These are phyloP conservation scores for Pisolithus marmoratus DNA, from an alignment of 768 basidiomycete genomes.

Conservation along the genomic window DNA sequence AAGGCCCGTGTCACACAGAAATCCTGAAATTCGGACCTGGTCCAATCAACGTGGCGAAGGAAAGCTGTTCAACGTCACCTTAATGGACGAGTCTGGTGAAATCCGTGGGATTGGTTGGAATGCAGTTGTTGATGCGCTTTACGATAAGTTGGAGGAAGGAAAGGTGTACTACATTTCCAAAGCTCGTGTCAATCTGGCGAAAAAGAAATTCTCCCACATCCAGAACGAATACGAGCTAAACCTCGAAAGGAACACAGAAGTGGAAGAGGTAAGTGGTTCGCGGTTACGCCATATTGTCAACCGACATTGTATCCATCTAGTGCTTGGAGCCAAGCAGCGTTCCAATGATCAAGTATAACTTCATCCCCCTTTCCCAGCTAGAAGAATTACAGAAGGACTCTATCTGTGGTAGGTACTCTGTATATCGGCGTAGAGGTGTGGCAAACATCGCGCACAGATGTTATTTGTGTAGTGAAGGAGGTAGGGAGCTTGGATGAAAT, in stretches of 20 bases:
- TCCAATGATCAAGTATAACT: slow-evolving; percentile 81
- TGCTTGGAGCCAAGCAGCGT: slow-evolving; percentile 73
- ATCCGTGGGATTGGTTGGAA: slow-evolving; percentile 94
- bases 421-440: neutral
- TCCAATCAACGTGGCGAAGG: slow-evolving; percentile 89
- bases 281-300: neutral
- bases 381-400: slow-evolving; percentile 68
- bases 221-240: slow-evolving; percentile 90
- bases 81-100: slow-evolving; percentile 94
- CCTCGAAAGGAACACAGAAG: slow-evolving; percentile 77
- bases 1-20: slow-evolving; percentile 90
- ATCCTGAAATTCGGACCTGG: slow-evolving; percentile 83
- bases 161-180: slow-evolving; percentile 91
- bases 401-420: slow-evolving; percentile 60
- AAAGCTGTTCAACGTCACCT: slow-evolving; percentile 85
- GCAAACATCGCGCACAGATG: slow-evolving; percentile 46
- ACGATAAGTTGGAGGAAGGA: slow-evolving; percentile 81
- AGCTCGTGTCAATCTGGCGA: slow-evolving; percentile 89
- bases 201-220: slow-evolving; percentile 92
- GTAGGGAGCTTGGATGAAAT: slow-evolving; percentile 64
- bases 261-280: slow-evolving; percentile 63
- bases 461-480: slow-evolving; percentile 84
- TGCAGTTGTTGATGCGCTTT: slow-evolving; percentile 72
- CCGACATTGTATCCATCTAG: slow-evolving; percentile 35
- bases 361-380: slow-evolving; percentile 60